Base-by-base conservation (phyloP, 78 protist genomes). In the Diacronema lutheri region DNA sequence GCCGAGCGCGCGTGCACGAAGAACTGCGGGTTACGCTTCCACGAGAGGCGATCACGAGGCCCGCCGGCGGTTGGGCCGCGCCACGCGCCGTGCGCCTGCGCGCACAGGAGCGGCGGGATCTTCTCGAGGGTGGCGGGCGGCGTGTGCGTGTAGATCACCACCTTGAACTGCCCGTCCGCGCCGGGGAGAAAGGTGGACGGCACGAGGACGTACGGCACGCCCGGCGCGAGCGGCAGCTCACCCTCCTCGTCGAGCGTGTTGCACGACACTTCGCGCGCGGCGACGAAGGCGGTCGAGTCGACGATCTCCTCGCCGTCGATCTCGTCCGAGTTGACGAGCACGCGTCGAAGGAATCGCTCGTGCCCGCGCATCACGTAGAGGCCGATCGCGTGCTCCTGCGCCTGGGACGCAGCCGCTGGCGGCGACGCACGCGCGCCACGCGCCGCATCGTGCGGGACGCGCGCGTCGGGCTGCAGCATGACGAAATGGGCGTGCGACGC, bases 201-300 rank as follows among this genome's bases (percentile, higher is more conserved):
- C 55, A 10, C 12, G 37, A 71, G 79, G 19, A 71, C 79, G 57
- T 38, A 13, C 37, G n/a, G 55, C 38, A 0, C 37, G 56, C 21
- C 12, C 55, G 26, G 40, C 16, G 2, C 9, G 25, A 71, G 79
- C 57, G 21, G 9, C 29, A 26, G 12, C 57, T 71, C 79, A 9
- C 21, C 19, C 79, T 71, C 79, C 79, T 71, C 79, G 57, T 71
- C 79, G 58, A 71, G 41, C 35, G 79, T 71, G 57, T 71, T 71
- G 79, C 79, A 71, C 35, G 25, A 26, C 31, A 60, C 76, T 31
- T 68, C 76, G 33, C 76, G 76, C 23, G 21, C 21, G 26, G 2
- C 25, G 21, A 68, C 37, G 76, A 26, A 68, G 9, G 46, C 40
- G 26, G 76, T 68, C 76, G 76, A 68, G 76, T 68, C 76, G 41